These are phyloP conservation scores for Clonostachys rhizophaga DNA, from an alignment of 2,329 filamentous ascomycete species.

Conservation along the genomic window DNA sequence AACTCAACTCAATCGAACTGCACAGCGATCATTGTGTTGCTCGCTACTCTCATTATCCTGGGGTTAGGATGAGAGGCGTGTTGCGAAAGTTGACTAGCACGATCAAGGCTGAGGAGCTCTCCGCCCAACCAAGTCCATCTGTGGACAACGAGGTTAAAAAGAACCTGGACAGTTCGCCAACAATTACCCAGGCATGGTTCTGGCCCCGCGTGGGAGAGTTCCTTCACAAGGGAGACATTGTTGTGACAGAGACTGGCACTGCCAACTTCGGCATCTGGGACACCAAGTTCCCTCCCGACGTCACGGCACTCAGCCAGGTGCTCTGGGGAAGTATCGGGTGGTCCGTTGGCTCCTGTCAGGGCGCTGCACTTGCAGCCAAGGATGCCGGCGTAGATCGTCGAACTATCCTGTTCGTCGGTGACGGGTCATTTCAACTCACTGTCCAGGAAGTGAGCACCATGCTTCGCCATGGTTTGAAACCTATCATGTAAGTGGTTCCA, in stretches of 20 bases:
- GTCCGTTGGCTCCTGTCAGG: slow-evolving; percentile 54
- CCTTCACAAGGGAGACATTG: slow-evolving; percentile 66
- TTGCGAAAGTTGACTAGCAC: slow-evolving; percentile 64
- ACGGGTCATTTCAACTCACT: slow-evolving; percentile 82
- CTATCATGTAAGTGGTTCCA: slow-evolving; percentile 62
- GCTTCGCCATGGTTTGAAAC: slow-evolving; percentile 67
- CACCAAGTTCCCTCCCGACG: slow-evolving; percentile 70
- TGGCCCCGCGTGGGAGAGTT: slow-evolving; percentile 75
- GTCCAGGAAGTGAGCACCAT: slow-evolving; percentile 82
- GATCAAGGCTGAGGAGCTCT: slow-evolving; percentile 53
- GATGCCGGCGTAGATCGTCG: slow-evolving; percentile 56
- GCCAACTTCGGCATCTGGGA: slow-evolving; percentile 87
- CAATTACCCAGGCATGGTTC: slow-evolving; percentile 67
- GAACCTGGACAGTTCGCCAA: slow-evolving; percentile 28
- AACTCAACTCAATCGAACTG: slow-evolving; percentile 76
- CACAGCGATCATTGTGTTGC: slow-evolving; percentile 71
- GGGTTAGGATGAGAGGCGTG: slow-evolving; percentile 73
- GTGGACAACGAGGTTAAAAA: slow-evolving; percentile 43
- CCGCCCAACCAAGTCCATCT: slow-evolving; percentile 45
- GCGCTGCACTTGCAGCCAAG: slow-evolving; percentile 69
- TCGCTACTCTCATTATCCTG: slow-evolving; percentile 73
- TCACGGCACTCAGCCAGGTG: slow-evolving; percentile 77
- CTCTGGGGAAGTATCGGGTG: slow-evolving; percentile 66
- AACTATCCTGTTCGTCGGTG: slow-evolving; percentile 83
- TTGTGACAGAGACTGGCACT: slow-evolving; percentile 85